Conservation (phyloP, 1,139 yeast genomes). For the Suhomyces terraborum region DNA sequence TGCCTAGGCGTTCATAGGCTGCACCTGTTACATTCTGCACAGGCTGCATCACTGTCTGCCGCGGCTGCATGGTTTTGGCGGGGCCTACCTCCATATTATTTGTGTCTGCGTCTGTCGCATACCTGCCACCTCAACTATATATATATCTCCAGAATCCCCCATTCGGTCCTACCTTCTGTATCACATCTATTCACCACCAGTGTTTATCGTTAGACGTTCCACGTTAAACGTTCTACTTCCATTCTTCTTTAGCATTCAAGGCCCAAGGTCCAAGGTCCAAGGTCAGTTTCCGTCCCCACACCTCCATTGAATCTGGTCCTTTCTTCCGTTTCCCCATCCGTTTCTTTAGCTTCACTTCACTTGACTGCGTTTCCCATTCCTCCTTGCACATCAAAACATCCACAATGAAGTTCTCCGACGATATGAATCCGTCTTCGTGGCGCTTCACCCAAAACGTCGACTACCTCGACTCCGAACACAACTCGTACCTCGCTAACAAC, state of each 20-base stretch:
- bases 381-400: background rate
- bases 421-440: constrained; percentile 5
- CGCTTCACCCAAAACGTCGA: constrained; percentile 38
- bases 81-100: constrained; percentile 1
- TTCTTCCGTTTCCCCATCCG: background rate
- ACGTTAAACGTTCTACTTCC: background rate
- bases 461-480: constrained; percentile 25
- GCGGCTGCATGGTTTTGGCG: constrained; percentile 5
- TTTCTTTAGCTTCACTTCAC: background rate
- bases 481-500: constrained; percentile 18
- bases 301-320: background rate
- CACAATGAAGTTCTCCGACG: constrained; percentile 7
- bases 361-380: background rate
- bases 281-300: too few species aligned
- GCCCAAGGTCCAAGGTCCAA: too few species aligned
- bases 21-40: constrained; percentile 1
- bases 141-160: constrained; percentile 3
- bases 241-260: too few species aligned
- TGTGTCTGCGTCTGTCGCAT: constrained; percentile 2
- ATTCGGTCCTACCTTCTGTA: background rate
- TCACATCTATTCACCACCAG: background rate
- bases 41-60: constrained; percentile 6
- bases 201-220: background rate
- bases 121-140: constrained; percentile 1
- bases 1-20: constrained; percentile 4